Percentiles rank a stretch among this genome's conserved stretches.
Evolutionary conservation across 2,329 filamentous ascomycete species (phyloP).

Genomic region (Paramyrothecium roridum): DNA sequence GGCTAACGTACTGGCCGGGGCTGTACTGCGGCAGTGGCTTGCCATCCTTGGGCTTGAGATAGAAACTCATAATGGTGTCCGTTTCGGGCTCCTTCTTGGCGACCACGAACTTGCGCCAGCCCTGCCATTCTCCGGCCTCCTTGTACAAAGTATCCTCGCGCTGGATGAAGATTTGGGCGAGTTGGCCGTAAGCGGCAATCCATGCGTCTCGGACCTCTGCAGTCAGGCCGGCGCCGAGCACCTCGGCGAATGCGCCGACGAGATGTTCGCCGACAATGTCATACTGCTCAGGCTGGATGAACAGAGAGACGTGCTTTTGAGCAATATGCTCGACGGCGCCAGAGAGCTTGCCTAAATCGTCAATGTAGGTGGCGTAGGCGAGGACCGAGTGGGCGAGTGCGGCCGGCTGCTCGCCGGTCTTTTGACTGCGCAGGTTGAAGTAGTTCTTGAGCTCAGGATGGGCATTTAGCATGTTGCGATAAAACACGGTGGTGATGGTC

Average conservation of each 20-base stretch:
- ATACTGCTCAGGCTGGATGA: slow-evolving; percentile 67
- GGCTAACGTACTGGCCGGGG: slow-evolving; percentile 71
- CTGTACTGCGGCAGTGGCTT: slow-evolving; percentile 54
- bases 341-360: slow-evolving; percentile 59
- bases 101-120: slow-evolving; percentile 54
- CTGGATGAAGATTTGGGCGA: slow-evolving; percentile 68
- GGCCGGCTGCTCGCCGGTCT: slow-evolving; percentile 63
- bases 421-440: slow-evolving; percentile 70
- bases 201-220: slow-evolving; percentile 66
- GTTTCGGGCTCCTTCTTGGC: slow-evolving; percentile 60
- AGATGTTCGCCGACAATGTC: slow-evolving; percentile 66
- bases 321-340: slow-evolving; percentile 65
- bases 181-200: slow-evolving; percentile 67
- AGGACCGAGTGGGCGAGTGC: slow-evolving; percentile 68
- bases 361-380: slow-evolving; percentile 71
- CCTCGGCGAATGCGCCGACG: slow-evolving; percentile 62
- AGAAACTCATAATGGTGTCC: slow-evolving; percentile 62
- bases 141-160: slow-evolving; percentile 63
- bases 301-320: slow-evolving; percentile 73
- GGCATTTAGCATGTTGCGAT: slow-evolving; percentile 62
- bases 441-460: slow-evolving; percentile 65
- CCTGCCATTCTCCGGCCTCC: slow-evolving; percentile 36
- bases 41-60: slow-evolving; percentile 61
- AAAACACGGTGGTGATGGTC: slow-evolving; percentile 70
- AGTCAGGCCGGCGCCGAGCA: slow-evolving; percentile 67